Evolutionary conservation across 176 grass and related monocot species (phyloP).

Genomic region (Oryza coarctata): DNA sequence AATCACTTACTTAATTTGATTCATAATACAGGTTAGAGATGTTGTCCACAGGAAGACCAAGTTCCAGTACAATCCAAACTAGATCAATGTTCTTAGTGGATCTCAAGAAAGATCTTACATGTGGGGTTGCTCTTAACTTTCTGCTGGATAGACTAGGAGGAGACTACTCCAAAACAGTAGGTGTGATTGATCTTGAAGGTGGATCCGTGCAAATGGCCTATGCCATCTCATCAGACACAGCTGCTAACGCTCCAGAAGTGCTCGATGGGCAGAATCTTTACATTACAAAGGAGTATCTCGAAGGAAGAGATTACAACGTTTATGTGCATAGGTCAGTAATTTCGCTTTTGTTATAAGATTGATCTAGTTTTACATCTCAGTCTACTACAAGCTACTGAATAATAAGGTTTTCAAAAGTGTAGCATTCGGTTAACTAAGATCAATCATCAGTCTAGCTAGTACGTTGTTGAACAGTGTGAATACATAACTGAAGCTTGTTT

Average conservation of each 20-base stretch:
- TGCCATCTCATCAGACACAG: conserved; percentile 41
- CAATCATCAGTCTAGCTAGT: too few relatives aligned
- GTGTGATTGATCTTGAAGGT: conserved; percentile 55
- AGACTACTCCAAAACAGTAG: conserved; percentile 46
- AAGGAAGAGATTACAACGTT: conserved; percentile 36
- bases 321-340: conserved; percentile 51
- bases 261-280: conserved; percentile 26
- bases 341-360: too few relatives aligned
- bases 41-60: conserved; percentile 44
- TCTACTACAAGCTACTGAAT: too few relatives aligned
- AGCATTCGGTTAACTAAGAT: too few relatives aligned
- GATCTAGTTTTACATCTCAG: too few relatives aligned
- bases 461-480: too few relatives aligned
- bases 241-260: conserved; percentile 44
- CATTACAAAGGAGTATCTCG: conserved; percentile 42
- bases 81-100: conserved; percentile 49
- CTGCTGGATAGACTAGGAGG: conserved; percentile 50
- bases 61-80: conserved; percentile 45
- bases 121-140: conserved; percentile 66
- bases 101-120: conserved; percentile 60
- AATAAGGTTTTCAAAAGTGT: too few relatives aligned
- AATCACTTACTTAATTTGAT: not conserved
- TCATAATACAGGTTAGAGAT: conserved; percentile 38
- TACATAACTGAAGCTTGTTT: too few relatives aligned
- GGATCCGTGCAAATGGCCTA: conserved; percentile 62